phyloP scores from a whole-genome alignment of 148 eudicot species.

The Hydrangea macrophylla region DNA sequence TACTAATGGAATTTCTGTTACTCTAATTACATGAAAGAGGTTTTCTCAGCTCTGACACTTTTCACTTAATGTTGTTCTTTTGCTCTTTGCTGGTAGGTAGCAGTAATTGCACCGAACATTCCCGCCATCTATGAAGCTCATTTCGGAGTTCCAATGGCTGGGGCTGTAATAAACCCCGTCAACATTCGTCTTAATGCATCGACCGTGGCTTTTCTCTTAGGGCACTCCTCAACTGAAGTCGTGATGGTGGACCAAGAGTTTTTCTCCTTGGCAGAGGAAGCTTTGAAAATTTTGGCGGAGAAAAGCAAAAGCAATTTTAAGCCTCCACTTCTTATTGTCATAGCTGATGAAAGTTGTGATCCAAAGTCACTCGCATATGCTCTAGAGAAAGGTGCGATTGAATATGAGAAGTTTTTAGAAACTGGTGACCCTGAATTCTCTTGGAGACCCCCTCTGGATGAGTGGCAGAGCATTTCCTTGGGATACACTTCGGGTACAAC shows the following conservation, averaged over 20 bases:
- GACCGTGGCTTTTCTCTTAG: constrained; percentile 70
- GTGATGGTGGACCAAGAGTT: constrained; percentile 92
- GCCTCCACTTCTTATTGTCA: constrained; percentile 71
- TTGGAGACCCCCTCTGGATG: constrained; percentile 91
- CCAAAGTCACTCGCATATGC: constrained; percentile 68
- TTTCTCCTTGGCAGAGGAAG: constrained; percentile 73
- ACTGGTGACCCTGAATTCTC: constrained; percentile 74
- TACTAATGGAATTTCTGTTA: not conserved
- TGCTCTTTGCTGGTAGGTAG: constrained; percentile 53
- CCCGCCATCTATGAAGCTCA: constrained; percentile 97
- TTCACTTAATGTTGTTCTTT: constrained; percentile 5
- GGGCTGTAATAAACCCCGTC: constrained; percentile 83
- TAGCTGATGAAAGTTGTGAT: constrained; percentile 75
- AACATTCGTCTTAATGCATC: constrained; percentile 80
- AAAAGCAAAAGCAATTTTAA: constrained; percentile 50
- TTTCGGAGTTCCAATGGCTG: constrained; percentile 95
- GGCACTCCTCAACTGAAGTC: constrained; percentile 63
- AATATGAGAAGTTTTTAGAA: constrained; percentile 76
- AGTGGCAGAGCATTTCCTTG: constrained; percentile 89
- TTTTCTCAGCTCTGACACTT: not conserved
- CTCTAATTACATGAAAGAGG: too few relatives aligned
- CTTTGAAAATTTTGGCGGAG: constrained; percentile 52
- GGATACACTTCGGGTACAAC: constrained; percentile 98
- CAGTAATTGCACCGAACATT: constrained; percentile 85
- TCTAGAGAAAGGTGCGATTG: constrained; percentile 61